Evolutionary conservation across 2,329 filamentous ascomycete species (phyloP).

Genomic region (Magnaporthiopsis incrustans): DNA sequence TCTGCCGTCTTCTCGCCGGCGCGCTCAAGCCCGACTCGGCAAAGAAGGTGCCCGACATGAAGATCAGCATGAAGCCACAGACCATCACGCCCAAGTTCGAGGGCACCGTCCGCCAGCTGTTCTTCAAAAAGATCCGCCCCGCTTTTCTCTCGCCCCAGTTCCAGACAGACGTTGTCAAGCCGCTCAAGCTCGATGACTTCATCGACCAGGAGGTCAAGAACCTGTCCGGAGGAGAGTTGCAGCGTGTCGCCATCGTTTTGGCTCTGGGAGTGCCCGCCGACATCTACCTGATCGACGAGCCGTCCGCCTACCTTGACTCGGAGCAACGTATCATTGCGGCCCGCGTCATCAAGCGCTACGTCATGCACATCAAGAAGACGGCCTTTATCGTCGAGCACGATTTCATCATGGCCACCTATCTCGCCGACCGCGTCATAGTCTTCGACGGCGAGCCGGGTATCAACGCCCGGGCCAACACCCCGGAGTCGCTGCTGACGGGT

Average conservation of each 20-base stretch:
- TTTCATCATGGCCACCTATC: slow-evolving; percentile 82
- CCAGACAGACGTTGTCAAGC: slow-evolving; percentile 99
- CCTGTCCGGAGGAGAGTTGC: slow-evolving; percentile 96
- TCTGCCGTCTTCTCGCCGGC: slow-evolving; percentile 92
- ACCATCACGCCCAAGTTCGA: slow-evolving; percentile 98
- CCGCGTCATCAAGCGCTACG: slow-evolving; percentile 98
- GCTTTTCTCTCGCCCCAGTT: slow-evolving; percentile 96
- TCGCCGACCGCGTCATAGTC: slow-evolving; percentile 91
- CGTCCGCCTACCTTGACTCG: slow-evolving; percentile 93
- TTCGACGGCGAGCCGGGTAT: slow-evolving; percentile 93
- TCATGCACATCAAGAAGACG: slow-evolving; percentile 99
- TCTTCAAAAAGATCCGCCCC: slow-evolving; percentile 99
- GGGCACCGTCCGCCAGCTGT: slow-evolving; percentile 92
- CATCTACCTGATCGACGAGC: slow-evolving; percentile 98
- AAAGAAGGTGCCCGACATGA: slow-evolving; percentile 79
- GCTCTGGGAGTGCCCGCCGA: slow-evolving; percentile 93
- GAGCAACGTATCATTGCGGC: slow-evolving; percentile 98
- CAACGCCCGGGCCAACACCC: slow-evolving; percentile 77
- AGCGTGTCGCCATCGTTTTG: slow-evolving; percentile 96
- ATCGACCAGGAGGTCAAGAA: slow-evolving; percentile 99
- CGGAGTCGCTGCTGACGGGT: slow-evolving; percentile 86
- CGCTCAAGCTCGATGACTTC: slow-evolving; percentile 97
- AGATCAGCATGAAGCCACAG: slow-evolving; percentile 98
- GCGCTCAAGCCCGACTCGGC: slow-evolving; percentile 82
- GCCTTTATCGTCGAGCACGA: slow-evolving; percentile 99